Conservation (phyloP, 495 filamentous ascomycete genomes). For the Cenococcum geophilum region DNA sequence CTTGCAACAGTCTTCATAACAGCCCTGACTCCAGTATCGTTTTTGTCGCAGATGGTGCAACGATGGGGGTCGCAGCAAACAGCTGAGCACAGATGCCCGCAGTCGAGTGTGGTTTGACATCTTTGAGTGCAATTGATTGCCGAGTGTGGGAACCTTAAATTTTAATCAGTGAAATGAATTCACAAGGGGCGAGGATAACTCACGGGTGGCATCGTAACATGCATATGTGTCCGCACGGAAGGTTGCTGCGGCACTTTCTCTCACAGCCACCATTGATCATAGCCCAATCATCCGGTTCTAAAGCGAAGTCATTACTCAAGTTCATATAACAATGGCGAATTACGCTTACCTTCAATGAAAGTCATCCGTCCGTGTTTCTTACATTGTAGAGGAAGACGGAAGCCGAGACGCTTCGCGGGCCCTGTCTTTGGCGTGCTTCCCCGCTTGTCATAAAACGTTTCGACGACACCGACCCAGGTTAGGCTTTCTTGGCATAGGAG, state of each 20-base stretch:
- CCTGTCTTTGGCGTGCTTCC: constrained; percentile 4
- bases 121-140: constrained; percentile 14
- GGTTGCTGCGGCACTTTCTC: constrained; percentile 42
- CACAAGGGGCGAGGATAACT: not conserved
- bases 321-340: not conserved
- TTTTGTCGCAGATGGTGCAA: constrained; percentile 1
- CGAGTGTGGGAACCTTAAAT: constrained; percentile 17
- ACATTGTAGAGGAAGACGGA: constrained; percentile 37
- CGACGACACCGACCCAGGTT: constrained; percentile 38
- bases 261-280: constrained; percentile 56
- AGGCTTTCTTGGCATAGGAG: constrained; percentile 44
- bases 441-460: constrained; percentile 32
- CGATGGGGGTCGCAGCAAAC: constrained; percentile 1
- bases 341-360: constrained; percentile 37
- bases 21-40: not conserved
- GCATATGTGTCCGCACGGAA: constrained; percentile 48
- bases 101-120: constrained; percentile 4
- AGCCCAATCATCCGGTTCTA: constrained; percentile 46
- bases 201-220: constrained; percentile 46
- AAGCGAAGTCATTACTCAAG: constrained; percentile 30
- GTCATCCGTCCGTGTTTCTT: constrained; percentile 35
- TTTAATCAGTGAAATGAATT: not conserved
- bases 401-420: constrained; percentile 34
- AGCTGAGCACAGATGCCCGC: constrained; percentile 14
- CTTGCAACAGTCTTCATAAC: not conserved